Percentiles rank a stretch among this genome's conserved stretches.
Evolutionary conservation across 495 filamentous ascomycete genomes (phyloP).

Genomic region (Aspergillus avenaceus): DNA sequence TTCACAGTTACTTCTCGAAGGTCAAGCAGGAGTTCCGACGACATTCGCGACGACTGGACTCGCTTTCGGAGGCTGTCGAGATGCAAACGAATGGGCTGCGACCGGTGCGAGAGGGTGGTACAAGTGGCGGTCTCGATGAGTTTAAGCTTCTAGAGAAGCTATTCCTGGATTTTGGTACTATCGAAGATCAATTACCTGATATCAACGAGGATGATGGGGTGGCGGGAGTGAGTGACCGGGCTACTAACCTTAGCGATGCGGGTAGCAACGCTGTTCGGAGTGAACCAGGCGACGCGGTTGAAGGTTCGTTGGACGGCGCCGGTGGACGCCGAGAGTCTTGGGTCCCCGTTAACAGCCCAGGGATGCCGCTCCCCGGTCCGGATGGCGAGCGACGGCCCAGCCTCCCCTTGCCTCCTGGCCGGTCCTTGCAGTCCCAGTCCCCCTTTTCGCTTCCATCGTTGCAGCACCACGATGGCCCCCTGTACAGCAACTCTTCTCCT

Average conservation of each 20-base stretch:
- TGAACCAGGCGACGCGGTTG: conserved; percentile 35
- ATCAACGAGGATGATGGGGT: conserved; percentile 31
- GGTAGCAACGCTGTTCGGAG: conserved; percentile 41
- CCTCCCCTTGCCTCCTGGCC: conserved; percentile 36
- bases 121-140: conserved; percentile 66
- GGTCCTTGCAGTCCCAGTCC: conserved; percentile 34
- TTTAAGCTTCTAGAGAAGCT: conserved; percentile 59
- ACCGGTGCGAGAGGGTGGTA: conserved; percentile 46
- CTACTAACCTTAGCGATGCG: conserved; percentile 35
- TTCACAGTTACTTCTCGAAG: conserved; percentile 62
- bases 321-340: conserved; percentile 41
- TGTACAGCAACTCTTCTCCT: conserved; percentile 35
- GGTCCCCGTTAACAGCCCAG: conserved; percentile 43
- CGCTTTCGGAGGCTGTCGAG: conserved; percentile 30
- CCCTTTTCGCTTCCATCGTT: conserved; percentile 40
- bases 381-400: conserved; percentile 44
- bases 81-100: conserved; percentile 35
- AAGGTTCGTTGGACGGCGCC: conserved; percentile 28
- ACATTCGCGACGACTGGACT: conserved; percentile 39
- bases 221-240: conserved; percentile 24
- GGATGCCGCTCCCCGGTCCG: conserved; percentile 30
- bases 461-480: conserved; percentile 37
- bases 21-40: conserved; percentile 58
- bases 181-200: conserved; percentile 42
- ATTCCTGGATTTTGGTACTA: conserved; percentile 53